These are phyloP conservation scores for Globisporangium iwayamae DNA, from an alignment of 352 stramenopile genomes.

Conservation along the genomic window DNA sequence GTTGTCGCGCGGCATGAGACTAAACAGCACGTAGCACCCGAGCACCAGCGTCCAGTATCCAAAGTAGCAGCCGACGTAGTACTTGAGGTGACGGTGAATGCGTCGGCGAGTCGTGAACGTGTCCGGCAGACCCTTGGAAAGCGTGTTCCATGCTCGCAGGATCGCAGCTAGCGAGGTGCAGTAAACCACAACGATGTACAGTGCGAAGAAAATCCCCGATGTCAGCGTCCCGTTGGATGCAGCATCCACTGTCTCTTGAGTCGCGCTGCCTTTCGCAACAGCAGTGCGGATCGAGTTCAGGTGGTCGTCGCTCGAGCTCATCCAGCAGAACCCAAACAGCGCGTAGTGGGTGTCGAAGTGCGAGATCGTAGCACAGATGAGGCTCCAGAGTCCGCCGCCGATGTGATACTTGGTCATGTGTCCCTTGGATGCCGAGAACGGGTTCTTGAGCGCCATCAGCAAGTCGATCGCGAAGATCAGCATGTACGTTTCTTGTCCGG, in stretches of 20 bases:
- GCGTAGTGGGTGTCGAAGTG: slow-evolving; percentile 74
- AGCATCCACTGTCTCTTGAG: slow-evolving; percentile 7
- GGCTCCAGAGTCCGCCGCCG: slow-evolving; percentile 61
- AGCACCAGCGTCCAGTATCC: slow-evolving; percentile 82
- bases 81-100: slow-evolving; percentile 81
- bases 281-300: slow-evolving; percentile 17
- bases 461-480: slow-evolving; percentile 87
- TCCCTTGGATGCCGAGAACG: slow-evolving; percentile 76
- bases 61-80: slow-evolving; percentile 87
- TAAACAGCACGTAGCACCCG: slow-evolving; percentile 66
- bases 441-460: slow-evolving; percentile 78
- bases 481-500: slow-evolving; percentile 85
- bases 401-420: slow-evolving; percentile 84
- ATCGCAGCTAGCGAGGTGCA: slow-evolving; percentile 75
- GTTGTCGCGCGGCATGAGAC: slow-evolving; percentile 40
- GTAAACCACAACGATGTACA: slow-evolving; percentile 83
- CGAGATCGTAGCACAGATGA: slow-evolving; percentile 66
- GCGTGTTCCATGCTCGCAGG: slow-evolving; percentile 75
- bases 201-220: slow-evolving; percentile 70
- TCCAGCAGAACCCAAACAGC: slow-evolving; percentile 81
- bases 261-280: background rate
- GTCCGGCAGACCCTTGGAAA: slow-evolving; percentile 68
- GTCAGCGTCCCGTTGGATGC: slow-evolving; percentile 40
- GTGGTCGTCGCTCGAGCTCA: slow-evolving; percentile 52
- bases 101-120: slow-evolving; percentile 74